Evolutionary conservation across 2,329 filamentous ascomycete species (phyloP).

Genomic region (Zymoseptoria ardabiliae): DNA sequence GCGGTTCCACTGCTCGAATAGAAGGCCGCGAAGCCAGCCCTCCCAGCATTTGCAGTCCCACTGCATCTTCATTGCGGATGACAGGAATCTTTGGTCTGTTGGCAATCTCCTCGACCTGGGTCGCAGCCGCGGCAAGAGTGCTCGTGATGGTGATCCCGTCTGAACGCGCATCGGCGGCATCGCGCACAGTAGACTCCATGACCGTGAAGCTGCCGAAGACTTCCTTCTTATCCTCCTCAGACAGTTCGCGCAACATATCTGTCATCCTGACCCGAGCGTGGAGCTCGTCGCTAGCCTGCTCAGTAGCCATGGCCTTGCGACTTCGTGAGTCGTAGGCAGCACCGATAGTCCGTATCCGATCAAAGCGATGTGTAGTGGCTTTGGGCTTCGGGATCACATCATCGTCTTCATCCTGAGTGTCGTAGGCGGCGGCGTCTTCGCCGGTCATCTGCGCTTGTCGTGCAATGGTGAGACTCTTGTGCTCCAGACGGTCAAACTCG

Average conservation of each 20-base stretch:
- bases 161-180: conserved; percentile 33
- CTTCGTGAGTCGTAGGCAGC: conserved; percentile 25
- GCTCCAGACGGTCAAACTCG: conserved; percentile 23
- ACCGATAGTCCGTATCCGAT: conserved; percentile 18
- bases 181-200: conserved; percentile 35
- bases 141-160: conserved; percentile 29
- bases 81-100: conserved; percentile 13
- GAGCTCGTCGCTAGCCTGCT: conserved; percentile 18
- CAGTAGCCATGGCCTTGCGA: conserved; percentile 20
- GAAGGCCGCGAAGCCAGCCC: conserved; percentile 22
- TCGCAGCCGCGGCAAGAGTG: conserved; percentile 32
- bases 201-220: conserved; percentile 31
- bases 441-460: conserved; percentile 16
- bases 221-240: conserved; percentile 22
- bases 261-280: conserved; percentile 19
- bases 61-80: conserved; percentile 37
- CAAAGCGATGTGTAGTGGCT: conserved; percentile 26
- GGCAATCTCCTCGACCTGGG: conserved; percentile 22
- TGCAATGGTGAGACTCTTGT: conserved; percentile 23
- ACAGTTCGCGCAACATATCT: conserved; percentile 23
- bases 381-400: conserved; percentile 31
- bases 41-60: conserved; percentile 29
- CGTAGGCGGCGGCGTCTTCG: conserved; percentile 4
- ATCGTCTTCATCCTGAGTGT: conserved; percentile 32
- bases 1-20: conserved; percentile 6